Base-by-base conservation (phyloP, 192 early-diverging fungal species). In the Geranomyces michiganensis region DNA sequence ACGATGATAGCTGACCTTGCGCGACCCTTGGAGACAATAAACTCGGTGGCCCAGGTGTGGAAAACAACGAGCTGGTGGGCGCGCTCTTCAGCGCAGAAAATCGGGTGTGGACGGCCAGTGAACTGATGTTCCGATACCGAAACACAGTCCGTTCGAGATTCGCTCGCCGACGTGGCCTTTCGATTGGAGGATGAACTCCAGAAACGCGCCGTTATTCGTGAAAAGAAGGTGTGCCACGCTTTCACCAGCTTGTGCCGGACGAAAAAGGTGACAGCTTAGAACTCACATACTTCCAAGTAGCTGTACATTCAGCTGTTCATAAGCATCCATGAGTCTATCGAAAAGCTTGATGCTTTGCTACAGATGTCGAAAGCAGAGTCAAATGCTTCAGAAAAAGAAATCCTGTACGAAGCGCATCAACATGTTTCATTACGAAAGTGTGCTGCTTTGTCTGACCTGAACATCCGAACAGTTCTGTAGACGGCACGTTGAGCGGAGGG, bases 291-390 rank as follows among this genome's bases (percentile, higher is more conserved):
- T 56, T 62, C 32, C 49, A 65, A 61, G 49, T 19, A 76, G 90
- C 81, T 85, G 1, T 80, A 76, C 48, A 72, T 94, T 0, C 88
- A 93, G 76, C 73, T 93, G 12, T 80, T 90, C 19, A 49, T 94
- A 14, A 86, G 89, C 67, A 93, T 94, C 32, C 81, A 90, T 21
- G 91, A 92, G 44, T 92, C 92, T 0, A 81, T 93, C 8, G 76
- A 73, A n/a, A 94, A 93, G 62, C 83, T 94, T 0, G 92, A 94
- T 49, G 84, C 74, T 3, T 66, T 94, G 1, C 78, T 94, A 36
- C 73, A 88, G 15, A 87, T 91, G 62, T 64, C 66, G 19, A 64
- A 80, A 36, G 76, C 55, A 44, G 74, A 21, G 65, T 29, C 36
- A 41, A 41, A 41, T 41, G 36, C 36, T 41, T 41, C 36, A 10